Percentiles rank a stretch among this genome's conserved stretches.
phyloP scores from a whole-genome alignment of 257 asterid species.

The Salvia hispanica region DNA sequence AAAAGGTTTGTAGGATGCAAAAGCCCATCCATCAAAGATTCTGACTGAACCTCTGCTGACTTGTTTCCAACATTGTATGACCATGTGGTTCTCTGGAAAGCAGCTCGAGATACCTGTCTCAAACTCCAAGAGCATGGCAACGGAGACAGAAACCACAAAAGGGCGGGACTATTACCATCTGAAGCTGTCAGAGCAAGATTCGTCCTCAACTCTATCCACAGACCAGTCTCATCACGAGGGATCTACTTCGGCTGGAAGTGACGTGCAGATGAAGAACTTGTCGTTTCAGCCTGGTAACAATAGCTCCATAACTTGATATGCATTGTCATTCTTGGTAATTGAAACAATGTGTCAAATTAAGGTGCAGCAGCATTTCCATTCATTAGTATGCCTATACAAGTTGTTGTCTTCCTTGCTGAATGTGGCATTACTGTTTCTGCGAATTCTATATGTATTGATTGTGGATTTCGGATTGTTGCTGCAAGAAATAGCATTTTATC shows the following conservation, averaged over 20 bases:
- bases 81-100: constrained; percentile 46
- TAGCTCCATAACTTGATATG: neutral
- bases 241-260: constrained; percentile 38
- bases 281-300: constrained; percentile 55
- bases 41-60: constrained; percentile 34
- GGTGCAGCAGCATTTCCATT: neutral
- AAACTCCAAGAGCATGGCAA: constrained; percentile 29
- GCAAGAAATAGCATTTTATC: too few relatives aligned
- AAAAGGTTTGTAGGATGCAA: constrained; percentile 46
- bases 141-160: constrained; percentile 31
- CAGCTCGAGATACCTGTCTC: constrained; percentile 37
- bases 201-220: constrained; percentile 52
- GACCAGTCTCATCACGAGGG: constrained; percentile 46
- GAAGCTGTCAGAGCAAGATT: constrained; percentile 48
- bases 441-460: too few relatives aligned
- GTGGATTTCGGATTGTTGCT: neutral
- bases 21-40: constrained; percentile 39
- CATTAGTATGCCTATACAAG: neutral
- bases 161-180: constrained; percentile 21
- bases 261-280: constrained; percentile 38
- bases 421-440: too few relatives aligned
- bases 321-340: neutral
- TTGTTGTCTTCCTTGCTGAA: too few relatives aligned
- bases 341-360: neutral
- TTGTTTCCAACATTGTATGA: constrained; percentile 39